These are phyloP conservation scores for Ophiostoma populinum DNA, from an alignment of 2,329 filamentous ascomycete species.

Conservation along the genomic window DNA sequence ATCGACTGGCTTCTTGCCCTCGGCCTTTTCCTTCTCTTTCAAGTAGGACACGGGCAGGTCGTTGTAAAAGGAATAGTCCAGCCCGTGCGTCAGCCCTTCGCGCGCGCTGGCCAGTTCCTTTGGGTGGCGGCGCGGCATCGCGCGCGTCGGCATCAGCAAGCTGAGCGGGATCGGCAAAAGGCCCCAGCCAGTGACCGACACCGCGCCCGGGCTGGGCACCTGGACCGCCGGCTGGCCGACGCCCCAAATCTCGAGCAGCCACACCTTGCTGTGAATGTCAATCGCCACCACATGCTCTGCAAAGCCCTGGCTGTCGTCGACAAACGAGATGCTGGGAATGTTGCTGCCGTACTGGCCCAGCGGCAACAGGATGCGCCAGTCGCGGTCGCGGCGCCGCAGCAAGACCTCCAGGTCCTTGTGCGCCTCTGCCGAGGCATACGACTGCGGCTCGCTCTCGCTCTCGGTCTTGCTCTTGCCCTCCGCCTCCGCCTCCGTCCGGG, in stretches of 20 bases:
- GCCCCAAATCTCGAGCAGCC: slow-evolving; percentile 36
- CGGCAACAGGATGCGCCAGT: slow-evolving; percentile 32
- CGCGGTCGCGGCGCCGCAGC: slow-evolving; percentile 24
- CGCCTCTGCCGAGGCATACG: slow-evolving; percentile 9
- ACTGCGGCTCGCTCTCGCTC: background rate
- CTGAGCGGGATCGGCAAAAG: background rate
- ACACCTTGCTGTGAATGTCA: slow-evolving; percentile 31
- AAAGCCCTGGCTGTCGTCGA: slow-evolving; percentile 26
- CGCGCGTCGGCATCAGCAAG: background rate
- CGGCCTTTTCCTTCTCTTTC: too few species aligned
- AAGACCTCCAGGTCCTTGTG: slow-evolving; percentile 17
- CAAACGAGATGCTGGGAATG: slow-evolving; percentile 35
- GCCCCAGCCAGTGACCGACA: background rate
- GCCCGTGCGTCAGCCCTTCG: background rate
- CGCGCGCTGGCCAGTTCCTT: background rate
- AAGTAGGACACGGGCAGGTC: too few species aligned
- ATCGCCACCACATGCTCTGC: slow-evolving; percentile 33
- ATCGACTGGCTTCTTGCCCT: too few species aligned
- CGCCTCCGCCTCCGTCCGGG: slow-evolving; percentile 9
- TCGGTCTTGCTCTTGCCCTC: slow-evolving; percentile 7
- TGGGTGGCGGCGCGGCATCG: background rate
- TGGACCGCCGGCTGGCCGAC: slow-evolving; percentile 14
- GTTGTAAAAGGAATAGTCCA: background rate
- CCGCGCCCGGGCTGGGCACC: slow-evolving; percentile 9
- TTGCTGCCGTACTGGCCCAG: slow-evolving; percentile 25